phyloP scores from a whole-genome alignment of 2,329 filamentous ascomycete species.

The Mycosphaerelloides madeirae region DNA sequence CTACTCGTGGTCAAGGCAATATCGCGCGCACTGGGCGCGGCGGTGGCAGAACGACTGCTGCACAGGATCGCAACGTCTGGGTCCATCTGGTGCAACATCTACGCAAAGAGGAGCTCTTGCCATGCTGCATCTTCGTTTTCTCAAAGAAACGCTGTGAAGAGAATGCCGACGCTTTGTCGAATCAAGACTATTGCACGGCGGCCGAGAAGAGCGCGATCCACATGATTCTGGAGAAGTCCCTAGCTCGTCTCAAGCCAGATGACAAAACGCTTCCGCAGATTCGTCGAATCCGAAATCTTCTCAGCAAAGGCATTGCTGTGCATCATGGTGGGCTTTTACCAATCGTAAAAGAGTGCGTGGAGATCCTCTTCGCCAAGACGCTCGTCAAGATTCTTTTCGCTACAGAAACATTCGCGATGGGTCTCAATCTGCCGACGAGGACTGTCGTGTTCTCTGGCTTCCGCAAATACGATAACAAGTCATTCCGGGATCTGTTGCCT shows the following conservation, averaged over 20 bases:
- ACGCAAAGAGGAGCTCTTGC: slow-evolving; percentile 78
- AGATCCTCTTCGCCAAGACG: slow-evolving; percentile 91
- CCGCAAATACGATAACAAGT: slow-evolving; percentile 89
- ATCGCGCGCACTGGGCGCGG: slow-evolving; percentile 84
- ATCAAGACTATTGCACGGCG: slow-evolving; percentile 90
- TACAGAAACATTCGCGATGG: slow-evolving; percentile 98
- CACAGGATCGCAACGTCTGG: slow-evolving; percentile 95
- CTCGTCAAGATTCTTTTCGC: slow-evolving; percentile 96
- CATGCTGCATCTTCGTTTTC: slow-evolving; percentile 96
- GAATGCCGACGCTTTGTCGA: slow-evolving; percentile 90
- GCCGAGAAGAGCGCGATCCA: slow-evolving; percentile 94
- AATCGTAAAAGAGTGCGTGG: slow-evolving; percentile 96
- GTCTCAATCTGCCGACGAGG: slow-evolving; percentile 87
- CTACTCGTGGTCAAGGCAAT: slow-evolving; percentile 64
- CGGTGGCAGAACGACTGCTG: slow-evolving; percentile 80
- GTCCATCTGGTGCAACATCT: slow-evolving; percentile 91
- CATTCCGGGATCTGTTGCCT: slow-evolving; percentile 83
- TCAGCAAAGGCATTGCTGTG: slow-evolving; percentile 86
- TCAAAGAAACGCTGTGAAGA: slow-evolving; percentile 97
- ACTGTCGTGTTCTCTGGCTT: slow-evolving; percentile 98
- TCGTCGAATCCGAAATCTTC: slow-evolving; percentile 74
- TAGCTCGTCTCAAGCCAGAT: slow-evolving; percentile 84
- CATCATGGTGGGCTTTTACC: slow-evolving; percentile 92
- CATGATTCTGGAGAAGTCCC: slow-evolving; percentile 94
- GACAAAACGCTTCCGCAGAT: slow-evolving; percentile 91